Conservation (phyloP, 148 eudicot species). For the Heliosperma pusillum region DNA sequence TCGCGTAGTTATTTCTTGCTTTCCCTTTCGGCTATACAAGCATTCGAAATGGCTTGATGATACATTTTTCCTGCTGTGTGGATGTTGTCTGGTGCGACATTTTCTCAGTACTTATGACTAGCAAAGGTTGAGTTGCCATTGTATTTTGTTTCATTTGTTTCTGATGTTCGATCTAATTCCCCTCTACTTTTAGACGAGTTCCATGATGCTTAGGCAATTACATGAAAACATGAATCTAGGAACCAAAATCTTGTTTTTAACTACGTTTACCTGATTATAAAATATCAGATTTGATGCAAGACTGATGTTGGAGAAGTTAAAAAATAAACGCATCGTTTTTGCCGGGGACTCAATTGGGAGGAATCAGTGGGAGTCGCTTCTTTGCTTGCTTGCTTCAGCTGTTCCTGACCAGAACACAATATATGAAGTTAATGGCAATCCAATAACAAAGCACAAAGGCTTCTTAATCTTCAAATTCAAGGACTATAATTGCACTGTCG, state of each 20-base stretch:
- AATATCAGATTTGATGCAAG: constrained; percentile 60
- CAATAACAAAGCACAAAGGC: constrained; percentile 94
- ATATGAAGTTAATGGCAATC: constrained; percentile 88
- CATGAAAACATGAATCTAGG: too few relatives aligned
- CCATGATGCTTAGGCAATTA: too few relatives aligned
- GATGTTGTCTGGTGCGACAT: too few relatives aligned
- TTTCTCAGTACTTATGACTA: too few relatives aligned
- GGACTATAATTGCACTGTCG: constrained; percentile 76
- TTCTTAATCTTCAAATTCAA: constrained; percentile 66
- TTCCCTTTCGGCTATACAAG: too few relatives aligned
- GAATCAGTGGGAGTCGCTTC: constrained; percentile 97
- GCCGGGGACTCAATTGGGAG: constrained; percentile 95
- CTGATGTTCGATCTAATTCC: too few relatives aligned
- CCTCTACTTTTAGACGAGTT: too few relatives aligned
- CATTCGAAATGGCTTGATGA: too few relatives aligned
- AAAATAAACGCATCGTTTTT: constrained; percentile 77
- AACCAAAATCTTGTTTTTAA: background rate
- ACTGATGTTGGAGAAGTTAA: constrained; percentile 66
- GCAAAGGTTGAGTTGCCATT: too few relatives aligned
- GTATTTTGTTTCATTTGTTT: too few relatives aligned
- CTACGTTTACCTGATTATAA: background rate
- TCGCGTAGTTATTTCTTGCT: background rate
- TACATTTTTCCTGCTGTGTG: too few relatives aligned
- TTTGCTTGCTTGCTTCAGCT: constrained; percentile 85
- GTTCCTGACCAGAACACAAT: constrained; percentile 49